Evolutionary conservation across 345 rosid genomes (phyloP), one percentile per base, ranked within the genome.

Genomic region (Turnera subulata): DNA sequence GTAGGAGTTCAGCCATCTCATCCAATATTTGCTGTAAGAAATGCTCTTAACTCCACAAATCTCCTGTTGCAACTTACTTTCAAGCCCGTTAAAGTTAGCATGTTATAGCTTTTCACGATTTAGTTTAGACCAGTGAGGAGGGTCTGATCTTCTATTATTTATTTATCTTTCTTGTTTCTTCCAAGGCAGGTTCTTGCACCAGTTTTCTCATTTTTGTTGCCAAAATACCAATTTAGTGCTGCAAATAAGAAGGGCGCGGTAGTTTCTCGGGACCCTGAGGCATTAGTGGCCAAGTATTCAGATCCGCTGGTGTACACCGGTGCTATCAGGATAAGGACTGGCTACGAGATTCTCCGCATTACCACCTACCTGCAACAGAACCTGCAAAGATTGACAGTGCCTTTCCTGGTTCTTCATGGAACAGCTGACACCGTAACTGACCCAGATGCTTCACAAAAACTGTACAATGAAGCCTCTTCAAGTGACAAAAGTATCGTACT

Each of bases 1-100:
- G 64, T 63, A 11, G 68, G 73, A 58, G 68, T 69, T 63, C 73
- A 69, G 58, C 73, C 73, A 63, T 69, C 73, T 22, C 73, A 69
- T 58, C 65, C 73, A 24, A 52, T 69, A 39, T 52, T 63, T 26
- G 68, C 45, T 42, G 73, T 69, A 58, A 25, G 68, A 24, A 62
- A 11, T 4, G 25, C 26, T 29, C 1, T 24, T 23, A 46, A 18
- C 2, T 50, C 6, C 20, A 29, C 13, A 22, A 10, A 48, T 0
- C 12, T 39, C 9, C 0, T 16, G 19, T 20, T 47, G 63, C 14
- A 10, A 15, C 4, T 24, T 7, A n/a, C n/a, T n/a, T n/a, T n/a
- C n/a, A n/a, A n/a, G n/a, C n/a, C n/a, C n/a, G n/a, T n/a, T n/a
- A n/a, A n/a, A n/a, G n/a, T n/a, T n/a, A n/a, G n/a, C n/a, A n/a